A percentile compares a stretch with the other conserved stretches of the same genome.
phyloP scores from a whole-genome alignment of 2,329 filamentous ascomycete species.

The Aspergillus japonicus region DNA sequence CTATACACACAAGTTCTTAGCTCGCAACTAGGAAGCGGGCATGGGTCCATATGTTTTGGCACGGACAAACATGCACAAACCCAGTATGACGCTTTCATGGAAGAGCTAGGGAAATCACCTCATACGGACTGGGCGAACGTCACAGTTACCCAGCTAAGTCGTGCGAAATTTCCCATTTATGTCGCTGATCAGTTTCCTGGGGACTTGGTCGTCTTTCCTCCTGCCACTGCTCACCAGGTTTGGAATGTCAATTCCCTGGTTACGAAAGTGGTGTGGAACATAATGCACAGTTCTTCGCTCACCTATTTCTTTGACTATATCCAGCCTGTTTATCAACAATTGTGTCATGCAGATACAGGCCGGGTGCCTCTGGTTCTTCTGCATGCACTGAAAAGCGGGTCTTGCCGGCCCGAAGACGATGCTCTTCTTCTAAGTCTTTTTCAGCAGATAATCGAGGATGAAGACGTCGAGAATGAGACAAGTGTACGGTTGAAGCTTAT shows the following conservation, averaged over 20 bases:
- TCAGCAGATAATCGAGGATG: constrained; percentile 33
- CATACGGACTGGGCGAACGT: constrained; percentile 39
- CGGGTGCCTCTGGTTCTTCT: constrained; percentile 30
- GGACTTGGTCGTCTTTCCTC: constrained; percentile 37
- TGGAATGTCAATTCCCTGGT: constrained; percentile 37
- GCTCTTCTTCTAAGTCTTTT: constrained; percentile 31
- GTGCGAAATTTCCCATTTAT: constrained; percentile 38
- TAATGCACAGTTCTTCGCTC: constrained; percentile 36
- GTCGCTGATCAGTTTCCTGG: constrained; percentile 34
- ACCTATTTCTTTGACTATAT: constrained; percentile 36
- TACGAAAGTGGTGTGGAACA: constrained; percentile 40
- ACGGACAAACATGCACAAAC: constrained; percentile 35
- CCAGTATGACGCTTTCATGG: constrained; percentile 36
- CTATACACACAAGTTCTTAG: constrained; percentile 5
- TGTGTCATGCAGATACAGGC: constrained; percentile 35
- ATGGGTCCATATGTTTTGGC: constrained; percentile 34
- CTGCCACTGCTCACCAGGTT: constrained; percentile 39
- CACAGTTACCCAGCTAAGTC: constrained; percentile 27
- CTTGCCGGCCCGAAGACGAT: constrained; percentile 21
- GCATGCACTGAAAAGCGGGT: constrained; percentile 19
- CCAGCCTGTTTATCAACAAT: constrained; percentile 35
- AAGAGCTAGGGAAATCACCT: constrained; percentile 32
- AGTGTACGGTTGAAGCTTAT: constrained; percentile 27
- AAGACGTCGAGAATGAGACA: constrained; percentile 26
- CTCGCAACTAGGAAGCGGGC: constrained; percentile 17